phyloP scores from a whole-genome alignment of 2,329 filamentous ascomycete genomes.

The Beauveria caledonica region DNA sequence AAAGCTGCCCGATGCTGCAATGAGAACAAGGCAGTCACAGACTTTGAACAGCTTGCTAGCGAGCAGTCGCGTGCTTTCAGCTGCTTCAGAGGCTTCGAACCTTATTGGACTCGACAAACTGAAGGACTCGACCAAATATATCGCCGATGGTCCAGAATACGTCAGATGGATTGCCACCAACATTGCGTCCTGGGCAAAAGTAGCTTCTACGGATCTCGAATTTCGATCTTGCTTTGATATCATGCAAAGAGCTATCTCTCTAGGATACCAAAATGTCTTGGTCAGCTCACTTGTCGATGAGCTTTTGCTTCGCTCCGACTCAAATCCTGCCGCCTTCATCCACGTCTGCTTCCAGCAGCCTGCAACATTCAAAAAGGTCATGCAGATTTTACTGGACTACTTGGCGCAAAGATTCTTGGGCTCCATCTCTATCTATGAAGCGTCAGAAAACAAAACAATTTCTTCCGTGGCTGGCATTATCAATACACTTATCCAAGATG shows the following conservation, averaged over 20 bases:
- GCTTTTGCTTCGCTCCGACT: conserved; percentile 27
- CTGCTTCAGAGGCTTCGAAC: conserved; percentile 48
- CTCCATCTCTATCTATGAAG: conserved; percentile 24
- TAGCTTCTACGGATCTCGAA: conserved; percentile 26
- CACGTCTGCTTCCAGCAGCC: conserved; percentile 23
- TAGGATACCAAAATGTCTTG: conserved; percentile 57
- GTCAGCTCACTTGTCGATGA: conserved; percentile 27
- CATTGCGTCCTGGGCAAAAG: conserved; percentile 39
- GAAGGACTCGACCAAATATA: conserved; percentile 39
- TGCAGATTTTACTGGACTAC: conserved; percentile 25
- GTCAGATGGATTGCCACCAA: conserved; percentile 63
- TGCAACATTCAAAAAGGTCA: conserved; percentile 20
- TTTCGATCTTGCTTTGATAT: conserved; percentile 37
- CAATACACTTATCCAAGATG: conserved; percentile 36
- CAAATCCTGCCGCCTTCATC: conserved; percentile 19
- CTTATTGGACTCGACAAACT: conserved; percentile 31
- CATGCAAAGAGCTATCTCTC: conserved; percentile 51
- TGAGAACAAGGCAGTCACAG: conserved; percentile 26
- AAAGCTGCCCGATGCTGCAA: conserved; percentile 16
- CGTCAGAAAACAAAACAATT: conserved; percentile 31
- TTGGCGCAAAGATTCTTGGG: conserved; percentile 39
- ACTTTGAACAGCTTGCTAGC: conserved; percentile 37
- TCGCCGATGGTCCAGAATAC: conserved; percentile 57
- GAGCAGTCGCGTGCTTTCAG: conserved; percentile 40
- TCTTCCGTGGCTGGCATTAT: conserved; percentile 53